Percentiles rank a stretch among this genome's conserved stretches.
Conservation (phyloP, 2,329 filamentous ascomycete species). For the Parastagonospora nodorum region DNA sequence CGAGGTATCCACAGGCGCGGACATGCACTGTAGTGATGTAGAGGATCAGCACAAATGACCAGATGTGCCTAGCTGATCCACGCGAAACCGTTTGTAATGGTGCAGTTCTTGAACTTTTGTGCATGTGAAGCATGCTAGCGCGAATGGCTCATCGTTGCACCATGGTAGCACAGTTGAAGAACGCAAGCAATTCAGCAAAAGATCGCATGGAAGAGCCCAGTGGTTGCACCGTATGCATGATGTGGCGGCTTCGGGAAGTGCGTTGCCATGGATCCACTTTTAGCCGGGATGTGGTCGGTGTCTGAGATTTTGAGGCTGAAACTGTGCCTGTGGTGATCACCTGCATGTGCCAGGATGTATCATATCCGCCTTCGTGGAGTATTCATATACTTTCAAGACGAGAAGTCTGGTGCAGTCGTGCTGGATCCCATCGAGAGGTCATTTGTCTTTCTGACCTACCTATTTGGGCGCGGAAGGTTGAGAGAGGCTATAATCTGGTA, state of each 20-base stretch:
- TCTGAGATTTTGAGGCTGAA: constrained; percentile 33
- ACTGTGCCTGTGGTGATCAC: constrained; percentile 13
- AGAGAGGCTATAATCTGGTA: too few relatives aligned
- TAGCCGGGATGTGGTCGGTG: constrained; percentile 19
- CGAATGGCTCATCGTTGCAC: constrained; percentile 5
- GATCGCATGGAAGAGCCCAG: constrained; percentile 5
- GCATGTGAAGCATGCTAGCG: neutral
- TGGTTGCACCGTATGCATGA: constrained; percentile 8
- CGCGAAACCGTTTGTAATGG: neutral
- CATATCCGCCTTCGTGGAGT: too few relatives aligned
- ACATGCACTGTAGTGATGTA: too few relatives aligned
- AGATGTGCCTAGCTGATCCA: too few relatives aligned
- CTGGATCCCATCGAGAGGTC: too few relatives aligned
- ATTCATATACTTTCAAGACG: too few relatives aligned
- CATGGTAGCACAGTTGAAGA: constrained; percentile 7
- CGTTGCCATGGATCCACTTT: constrained; percentile 6
- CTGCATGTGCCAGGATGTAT: too few relatives aligned
- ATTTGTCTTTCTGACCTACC: too few relatives aligned
- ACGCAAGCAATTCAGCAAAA: constrained; percentile 1
- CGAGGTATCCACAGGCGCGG: too few relatives aligned
- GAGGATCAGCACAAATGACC: too few relatives aligned
- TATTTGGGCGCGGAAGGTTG: too few relatives aligned
- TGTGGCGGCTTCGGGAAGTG: constrained; percentile 11
- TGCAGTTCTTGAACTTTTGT: neutral
- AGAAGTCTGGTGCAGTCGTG: too few relatives aligned